Percentiles rank a stretch among this genome's conserved stretches.
Conservation (phyloP, 2,329 filamentous ascomycete genomes). For the Penicillium sp. region DNA sequence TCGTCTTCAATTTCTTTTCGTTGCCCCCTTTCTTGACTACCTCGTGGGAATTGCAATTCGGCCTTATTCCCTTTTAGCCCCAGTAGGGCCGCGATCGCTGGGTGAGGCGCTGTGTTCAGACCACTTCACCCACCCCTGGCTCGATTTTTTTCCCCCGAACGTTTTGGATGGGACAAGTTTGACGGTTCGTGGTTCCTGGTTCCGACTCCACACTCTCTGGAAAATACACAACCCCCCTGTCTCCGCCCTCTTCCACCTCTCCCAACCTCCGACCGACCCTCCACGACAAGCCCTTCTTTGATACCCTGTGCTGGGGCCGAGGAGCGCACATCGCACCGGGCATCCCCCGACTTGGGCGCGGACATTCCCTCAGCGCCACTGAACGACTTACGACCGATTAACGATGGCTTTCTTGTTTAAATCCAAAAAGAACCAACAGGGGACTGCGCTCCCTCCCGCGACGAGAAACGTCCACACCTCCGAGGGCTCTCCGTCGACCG, state of each 20-base stretch:
- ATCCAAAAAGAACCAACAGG: constrained; percentile 71
- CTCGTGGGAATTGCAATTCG: background rate
- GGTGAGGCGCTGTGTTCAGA: constrained; percentile 5
- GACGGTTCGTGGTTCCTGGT: constrained; percentile 26
- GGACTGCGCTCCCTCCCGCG: constrained; percentile 51
- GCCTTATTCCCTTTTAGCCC: constrained; percentile 9
- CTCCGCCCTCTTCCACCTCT: constrained; percentile 2
- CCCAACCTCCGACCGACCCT: background rate
- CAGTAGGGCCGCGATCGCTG: constrained; percentile 7
- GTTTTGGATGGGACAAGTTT: constrained; percentile 20
- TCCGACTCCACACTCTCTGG: constrained; percentile 22
- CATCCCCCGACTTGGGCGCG: constrained; percentile 14
- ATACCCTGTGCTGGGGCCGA: constrained; percentile 8
- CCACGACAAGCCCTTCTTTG: constrained; percentile 3
- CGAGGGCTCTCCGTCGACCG: constrained; percentile 47
- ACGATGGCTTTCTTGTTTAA: constrained; percentile 81
- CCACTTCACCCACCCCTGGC: constrained; percentile 9
- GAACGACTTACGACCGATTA: constrained; percentile 36
- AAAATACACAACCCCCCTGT: constrained; percentile 20
- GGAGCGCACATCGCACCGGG: constrained; percentile 5
- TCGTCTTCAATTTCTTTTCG: constrained; percentile 8
- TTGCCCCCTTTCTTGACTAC: constrained; percentile 11
- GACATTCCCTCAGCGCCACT: constrained; percentile 16
- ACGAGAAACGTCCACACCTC: constrained; percentile 57
- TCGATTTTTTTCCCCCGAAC: constrained; percentile 7